Conservation (phyloP, 441 rosid species). For the Syzygium syzygioides region DNA sequence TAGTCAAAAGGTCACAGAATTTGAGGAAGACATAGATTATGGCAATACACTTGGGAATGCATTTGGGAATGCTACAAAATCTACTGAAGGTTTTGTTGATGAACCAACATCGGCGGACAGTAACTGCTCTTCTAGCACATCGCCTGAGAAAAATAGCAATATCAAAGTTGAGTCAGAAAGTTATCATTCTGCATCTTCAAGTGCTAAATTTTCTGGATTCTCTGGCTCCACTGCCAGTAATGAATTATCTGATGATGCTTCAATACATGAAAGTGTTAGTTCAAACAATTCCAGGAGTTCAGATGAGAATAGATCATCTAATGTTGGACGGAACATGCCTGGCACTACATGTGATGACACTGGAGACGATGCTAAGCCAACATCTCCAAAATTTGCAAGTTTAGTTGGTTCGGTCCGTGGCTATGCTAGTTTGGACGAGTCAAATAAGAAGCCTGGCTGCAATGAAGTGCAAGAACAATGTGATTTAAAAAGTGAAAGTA, state of each 20-base stretch:
- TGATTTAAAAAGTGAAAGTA: conserved; percentile 18
- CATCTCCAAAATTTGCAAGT: conserved; percentile 70
- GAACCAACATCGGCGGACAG: conserved; percentile 25
- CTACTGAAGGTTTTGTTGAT: conserved; percentile 19
- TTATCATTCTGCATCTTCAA: conserved; percentile 49
- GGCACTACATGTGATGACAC: conserved; percentile 25
- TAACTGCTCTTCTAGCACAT: conserved; percentile 24
- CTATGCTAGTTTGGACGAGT: conserved; percentile 21
- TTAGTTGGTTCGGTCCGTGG: conserved; percentile 57
- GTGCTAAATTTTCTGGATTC: conserved; percentile 70
- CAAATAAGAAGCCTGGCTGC: conserved; percentile 23
- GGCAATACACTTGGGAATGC: conserved; percentile 19
- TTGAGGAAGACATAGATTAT: conserved; percentile 11
- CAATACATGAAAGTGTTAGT: conserved; percentile 52
- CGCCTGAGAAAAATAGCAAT: conserved; percentile 19
- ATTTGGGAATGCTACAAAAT: conserved; percentile 17
- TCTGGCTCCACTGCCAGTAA: conserved; percentile 32
- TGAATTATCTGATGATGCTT: conserved; percentile 70
- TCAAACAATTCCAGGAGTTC: conserved; percentile 53
- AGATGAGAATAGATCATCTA: conserved; percentile 31
- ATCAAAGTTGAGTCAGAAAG: conserved; percentile 36
- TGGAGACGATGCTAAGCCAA: conserved; percentile 31
- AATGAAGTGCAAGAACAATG: conserved; percentile 20
- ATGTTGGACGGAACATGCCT: conserved; percentile 22
- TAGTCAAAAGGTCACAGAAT: conserved; percentile 22